Base-by-base conservation (phyloP, 2,329 filamentous ascomycete genomes). In the Torrubiellomyces zombiae region DNA sequence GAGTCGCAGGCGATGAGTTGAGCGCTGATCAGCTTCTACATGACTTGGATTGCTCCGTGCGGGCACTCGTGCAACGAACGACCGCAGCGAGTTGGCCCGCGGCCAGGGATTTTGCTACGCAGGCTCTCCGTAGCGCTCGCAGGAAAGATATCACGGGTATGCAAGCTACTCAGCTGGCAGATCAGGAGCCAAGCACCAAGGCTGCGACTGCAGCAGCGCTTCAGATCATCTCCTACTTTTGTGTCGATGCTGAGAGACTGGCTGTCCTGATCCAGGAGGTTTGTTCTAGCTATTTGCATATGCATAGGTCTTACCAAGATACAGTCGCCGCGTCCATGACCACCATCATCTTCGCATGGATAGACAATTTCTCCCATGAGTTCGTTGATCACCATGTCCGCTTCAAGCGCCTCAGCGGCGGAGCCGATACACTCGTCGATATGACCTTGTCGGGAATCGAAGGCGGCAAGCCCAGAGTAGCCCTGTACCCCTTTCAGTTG, bases 351-450 rank as follows among this genome's bases (percentile, higher is more conserved):
- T 63, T 60, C 16, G 56, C 68, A 33, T 78, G 73, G 73, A 58
- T 77, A 18, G 68, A 75, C 37, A 61, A 68, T 7, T 67, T 64
- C 34, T 72, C 73, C 2, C 48, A 59, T 18, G 71, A 78, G 43
- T 77, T 77, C 41, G 62, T 75, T 23, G 57, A 63, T 29, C 50
- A 76, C 29, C 73, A 78, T 43, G 58, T 59, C 10, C 55, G 58
- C 30, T 66, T 67, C 33, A 67, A 59, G 38, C 61, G 67, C 38
- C 56, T 76, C n/a, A 71, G 76, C 35, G 67, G 63, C 23, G 67
- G 66, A 7, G 63, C 68, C 5, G 73, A 78, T 39, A 75, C 68
- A 1, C 53, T 78, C 14, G 76, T 77, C 39, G 73, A 78, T 37
- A 76, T 77, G 67, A 62, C 67, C 5, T 62, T 69, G 34, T 67